Conservation (phyloP, 139 green algal species). For the Chlorella sp. region DNA sequence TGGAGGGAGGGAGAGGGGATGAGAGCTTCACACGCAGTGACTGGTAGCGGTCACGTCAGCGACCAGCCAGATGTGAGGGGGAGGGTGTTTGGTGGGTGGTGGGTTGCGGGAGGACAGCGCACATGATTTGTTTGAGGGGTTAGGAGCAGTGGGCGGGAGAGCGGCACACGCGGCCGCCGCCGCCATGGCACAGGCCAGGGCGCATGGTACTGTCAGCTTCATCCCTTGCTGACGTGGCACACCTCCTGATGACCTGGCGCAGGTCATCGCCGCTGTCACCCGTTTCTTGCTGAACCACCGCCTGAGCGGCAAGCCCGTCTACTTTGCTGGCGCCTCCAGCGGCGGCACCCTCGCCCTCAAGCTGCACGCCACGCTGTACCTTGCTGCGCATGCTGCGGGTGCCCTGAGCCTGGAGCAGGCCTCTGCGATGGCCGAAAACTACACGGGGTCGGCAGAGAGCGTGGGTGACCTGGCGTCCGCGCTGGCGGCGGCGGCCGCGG, state of each 20-base stretch:
- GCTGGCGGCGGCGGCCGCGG: not conserved
- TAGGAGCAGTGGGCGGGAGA: no score
- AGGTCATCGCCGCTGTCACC: constrained; percentile 1
- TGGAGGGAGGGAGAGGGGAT: no score
- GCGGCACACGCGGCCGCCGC: no score
- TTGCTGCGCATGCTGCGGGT: not conserved
- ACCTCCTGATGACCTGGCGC: not conserved
- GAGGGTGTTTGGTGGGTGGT: no score
- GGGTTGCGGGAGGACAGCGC: no score
- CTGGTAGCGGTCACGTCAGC: not conserved
- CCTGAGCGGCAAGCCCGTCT: constrained; percentile 13
- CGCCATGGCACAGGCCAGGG: no score
- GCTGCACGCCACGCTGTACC: not conserved
- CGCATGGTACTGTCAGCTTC: no score
- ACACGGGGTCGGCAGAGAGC: not conserved
- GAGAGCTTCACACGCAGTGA: not conserved
- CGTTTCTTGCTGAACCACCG: not conserved
- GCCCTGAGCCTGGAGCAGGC: not conserved
- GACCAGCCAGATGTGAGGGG: not conserved
- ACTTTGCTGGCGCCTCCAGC: not conserved
- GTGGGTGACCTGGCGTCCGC: not conserved
- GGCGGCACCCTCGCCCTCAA: constrained; percentile 20
- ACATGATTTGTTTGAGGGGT: no score
- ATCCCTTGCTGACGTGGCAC: no score
- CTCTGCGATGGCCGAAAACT: not conserved